These are phyloP conservation scores for Apiospora saccharicola DNA, from an alignment of 2,329 filamentous ascomycete genomes.

Conservation along the genomic window DNA sequence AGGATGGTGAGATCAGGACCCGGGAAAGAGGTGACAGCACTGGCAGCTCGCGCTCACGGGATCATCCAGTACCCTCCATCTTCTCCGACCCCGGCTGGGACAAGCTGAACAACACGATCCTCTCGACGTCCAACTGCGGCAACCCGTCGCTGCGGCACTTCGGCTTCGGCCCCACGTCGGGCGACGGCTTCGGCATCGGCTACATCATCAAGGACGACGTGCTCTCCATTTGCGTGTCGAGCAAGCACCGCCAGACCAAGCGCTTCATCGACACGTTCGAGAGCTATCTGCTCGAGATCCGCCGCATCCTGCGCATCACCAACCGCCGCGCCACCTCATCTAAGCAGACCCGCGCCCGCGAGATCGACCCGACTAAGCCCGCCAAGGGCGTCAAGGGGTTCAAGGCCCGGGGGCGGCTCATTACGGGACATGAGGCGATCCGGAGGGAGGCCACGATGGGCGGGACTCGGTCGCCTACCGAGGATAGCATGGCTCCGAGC, in stretches of 20 bases:
- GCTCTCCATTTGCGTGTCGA: conserved; percentile 89
- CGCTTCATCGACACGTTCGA: conserved; percentile 91
- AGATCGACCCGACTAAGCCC: conserved; percentile 53
- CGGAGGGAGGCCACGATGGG: conserved; percentile 47
- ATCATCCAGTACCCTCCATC: conserved; percentile 72
- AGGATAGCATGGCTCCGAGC: conserved; percentile 75
- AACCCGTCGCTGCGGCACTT: conserved; percentile 95
- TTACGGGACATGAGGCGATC: conserved; percentile 63
- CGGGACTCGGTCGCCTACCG: conserved; percentile 66
- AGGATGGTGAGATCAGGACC: conserved; percentile 45
- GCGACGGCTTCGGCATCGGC: conserved; percentile 94
- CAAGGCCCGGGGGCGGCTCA: conserved; percentile 77
- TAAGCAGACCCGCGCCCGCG: conserved; percentile 60
- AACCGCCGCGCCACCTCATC: conserved; percentile 51
- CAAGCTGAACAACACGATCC: conserved; percentile 90
- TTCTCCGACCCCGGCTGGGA: conserved; percentile 94
- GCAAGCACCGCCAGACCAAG: conserved; percentile 91
- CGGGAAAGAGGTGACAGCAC: conserved; percentile 63
- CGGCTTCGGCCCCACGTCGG: conserved; percentile 93
- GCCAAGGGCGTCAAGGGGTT: conserved; percentile 53
- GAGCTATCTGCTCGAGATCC: conserved; percentile 88
- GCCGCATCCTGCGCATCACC: conserved; percentile 80
- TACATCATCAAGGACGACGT: conserved; percentile 98
- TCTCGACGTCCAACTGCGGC: conserved; percentile 98
- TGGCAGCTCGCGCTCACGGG: conserved; percentile 51